Evolutionary conservation across 768 basidiomycete genomes (phyloP), one percentile per base, ranked within the genome.

Genomic region (Tylopilus plumbeoviolaceoides): DNA sequence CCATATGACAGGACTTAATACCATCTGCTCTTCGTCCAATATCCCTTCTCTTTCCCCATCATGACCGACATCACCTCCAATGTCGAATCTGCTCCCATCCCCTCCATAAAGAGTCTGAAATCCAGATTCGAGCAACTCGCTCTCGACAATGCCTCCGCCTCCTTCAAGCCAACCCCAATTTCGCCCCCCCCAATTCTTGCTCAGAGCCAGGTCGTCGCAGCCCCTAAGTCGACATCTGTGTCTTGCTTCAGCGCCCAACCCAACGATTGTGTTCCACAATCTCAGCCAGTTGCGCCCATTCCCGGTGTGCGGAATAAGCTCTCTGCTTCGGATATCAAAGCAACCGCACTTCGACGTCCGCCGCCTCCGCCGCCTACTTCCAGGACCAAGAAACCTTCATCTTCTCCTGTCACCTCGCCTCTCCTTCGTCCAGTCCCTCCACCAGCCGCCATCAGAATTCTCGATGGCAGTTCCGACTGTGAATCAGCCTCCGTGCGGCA

Each of bases 81-180:
- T n/a, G 27, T 31, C 56, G 81, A 87, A 65, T 76, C 78, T 18
- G 73, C 71, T 4, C 75, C 83, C 35, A 72, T 77, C 17, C 80
- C 80, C 36, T 82, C 87, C 3, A 87, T 90, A 48, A 84, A 78
- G 67, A 87, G 77, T 54, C 73, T 91, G 17, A 79, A 80, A 42
- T 87, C 84, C 28, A 80, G 73, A 61, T 91, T 89, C 62, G 88
- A 91, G 64, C 78, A 82, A 59, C 70, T 88, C 23, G 83, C 86
- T 4, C 71, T 73, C 43, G 72, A 73, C 10, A 69, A 74, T 12
- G 55, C 62, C 54, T 51, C 57, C 18, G 5, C 44, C 10, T 25
- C 49, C 18, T 30, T 47, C 44, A 63, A 51, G 40, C 46, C 53
- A 30, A 30, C 30, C 30, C 30, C 30, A 30, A 30, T 30, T 30